phyloP scores from a whole-genome alignment of 1,284 basidiomycete species.

The Ustilago cynodontis region DNA sequence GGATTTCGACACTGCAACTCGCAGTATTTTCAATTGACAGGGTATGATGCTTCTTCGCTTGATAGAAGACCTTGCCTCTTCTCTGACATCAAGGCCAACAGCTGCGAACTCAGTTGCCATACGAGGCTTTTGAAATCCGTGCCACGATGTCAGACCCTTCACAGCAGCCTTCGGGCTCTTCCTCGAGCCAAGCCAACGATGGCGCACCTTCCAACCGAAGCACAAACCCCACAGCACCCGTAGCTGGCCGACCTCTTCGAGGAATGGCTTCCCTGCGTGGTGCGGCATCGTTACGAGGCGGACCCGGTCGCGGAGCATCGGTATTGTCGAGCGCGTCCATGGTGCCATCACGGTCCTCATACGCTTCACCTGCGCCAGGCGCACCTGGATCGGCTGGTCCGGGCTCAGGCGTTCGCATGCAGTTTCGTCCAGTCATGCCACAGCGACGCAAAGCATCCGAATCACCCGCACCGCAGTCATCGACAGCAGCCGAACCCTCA shows the following conservation, averaged over 20 bases:
- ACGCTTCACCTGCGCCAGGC: conserved; percentile 39
- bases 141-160: conserved; percentile 31
- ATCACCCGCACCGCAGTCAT: conserved; percentile 37
- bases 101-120: not conserved
- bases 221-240: conserved; percentile 1
- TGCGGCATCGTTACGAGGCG: conserved; percentile 33
- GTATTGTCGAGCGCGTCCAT: conserved; percentile 35
- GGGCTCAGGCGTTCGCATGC: conserved; percentile 44
- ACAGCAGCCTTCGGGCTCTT: conserved; percentile 29
- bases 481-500: conserved; percentile 16
- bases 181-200: conserved; percentile 18
- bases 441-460: conserved; percentile 57
- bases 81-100: not conserved
- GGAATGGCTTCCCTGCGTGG: conserved; percentile 43
- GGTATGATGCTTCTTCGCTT: not conserved
- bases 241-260: conserved; percentile 24
- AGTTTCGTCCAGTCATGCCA: conserved; percentile 64
- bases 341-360: conserved; percentile 44
- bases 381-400: conserved; percentile 17
- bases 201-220: conserved; percentile 4
- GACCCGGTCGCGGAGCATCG: conserved; percentile 15
- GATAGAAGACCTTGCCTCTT: not conserved
- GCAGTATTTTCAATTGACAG: conserved; percentile 16
- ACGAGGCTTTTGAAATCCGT: not conserved
- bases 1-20: conserved; percentile 8